Conservation (phyloP, 1,139 yeast species). For the Pichiaceae sp. region DNA sequence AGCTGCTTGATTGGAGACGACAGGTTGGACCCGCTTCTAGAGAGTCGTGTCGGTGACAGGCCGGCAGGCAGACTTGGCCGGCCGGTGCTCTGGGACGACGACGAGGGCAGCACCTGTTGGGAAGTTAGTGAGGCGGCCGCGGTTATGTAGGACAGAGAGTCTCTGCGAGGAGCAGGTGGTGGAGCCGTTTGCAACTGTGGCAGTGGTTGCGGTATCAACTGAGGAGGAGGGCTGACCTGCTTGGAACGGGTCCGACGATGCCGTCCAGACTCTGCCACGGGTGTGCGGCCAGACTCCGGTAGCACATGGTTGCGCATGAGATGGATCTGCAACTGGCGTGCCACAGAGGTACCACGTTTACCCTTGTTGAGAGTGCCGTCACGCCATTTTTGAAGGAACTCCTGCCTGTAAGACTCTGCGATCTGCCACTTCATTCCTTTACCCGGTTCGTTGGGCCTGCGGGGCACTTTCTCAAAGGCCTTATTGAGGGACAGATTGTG, state of each 20-base stretch:
- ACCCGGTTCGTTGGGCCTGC: slow-evolving; percentile 94
- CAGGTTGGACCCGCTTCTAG: slow-evolving; percentile 12
- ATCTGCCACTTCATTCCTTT: slow-evolving; percentile 99
- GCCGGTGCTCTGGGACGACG: neutral
- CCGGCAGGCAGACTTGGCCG: neutral
- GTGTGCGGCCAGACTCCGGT: slow-evolving; percentile 38
- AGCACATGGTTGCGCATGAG: slow-evolving; percentile 61
- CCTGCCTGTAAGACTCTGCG: slow-evolving; percentile 73
- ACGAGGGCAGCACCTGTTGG: neutral
- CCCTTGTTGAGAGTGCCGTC: slow-evolving; percentile 66
- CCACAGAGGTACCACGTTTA: slow-evolving; percentile 73
- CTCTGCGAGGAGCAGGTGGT: slow-evolving; percentile 8
- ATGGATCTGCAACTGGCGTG: slow-evolving; percentile 70
- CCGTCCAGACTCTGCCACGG: slow-evolving; percentile 4
- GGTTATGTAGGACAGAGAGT: slow-evolving; percentile 17
- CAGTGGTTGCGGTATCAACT: neutral
- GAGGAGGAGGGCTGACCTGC: neutral
- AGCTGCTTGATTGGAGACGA: slow-evolving; percentile 26
- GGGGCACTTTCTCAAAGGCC: slow-evolving; percentile 83
- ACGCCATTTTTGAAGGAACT: slow-evolving; percentile 70
- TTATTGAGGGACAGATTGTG: slow-evolving; percentile 52
- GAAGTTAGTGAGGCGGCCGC: slow-evolving; percentile 13
- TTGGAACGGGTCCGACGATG: neutral
- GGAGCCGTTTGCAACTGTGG: neutral
- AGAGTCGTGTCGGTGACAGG: slow-evolving; percentile 1